Conservation (phyloP, 108 stramenopile genomes). For the Asterionellopsis glacialis region DNA sequence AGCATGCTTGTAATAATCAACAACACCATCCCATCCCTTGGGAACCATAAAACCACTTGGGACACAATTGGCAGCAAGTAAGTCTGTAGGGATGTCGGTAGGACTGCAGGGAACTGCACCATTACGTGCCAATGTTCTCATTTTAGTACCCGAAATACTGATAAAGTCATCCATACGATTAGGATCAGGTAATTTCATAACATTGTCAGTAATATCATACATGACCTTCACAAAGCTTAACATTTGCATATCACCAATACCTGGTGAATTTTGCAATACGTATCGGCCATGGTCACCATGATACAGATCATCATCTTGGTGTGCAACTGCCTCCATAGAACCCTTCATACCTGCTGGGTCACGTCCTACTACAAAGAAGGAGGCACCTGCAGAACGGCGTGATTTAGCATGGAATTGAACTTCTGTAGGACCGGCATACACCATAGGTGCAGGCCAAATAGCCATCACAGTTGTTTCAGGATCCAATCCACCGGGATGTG, state of each 20-base stretch:
- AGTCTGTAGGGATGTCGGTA: constrained; percentile 90
- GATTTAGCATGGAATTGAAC: constrained; percentile 98
- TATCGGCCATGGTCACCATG: constrained; percentile 97
- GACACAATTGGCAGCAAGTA: constrained; percentile 93
- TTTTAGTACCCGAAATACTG: constrained; percentile 95
- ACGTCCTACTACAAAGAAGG: constrained; percentile 96
- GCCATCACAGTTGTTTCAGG: constrained; percentile 97
- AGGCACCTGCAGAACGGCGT: constrained; percentile 90
- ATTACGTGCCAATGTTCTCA: constrained; percentile 90
- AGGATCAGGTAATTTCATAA: constrained; percentile 93
- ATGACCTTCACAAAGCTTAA: constrained; percentile 97
- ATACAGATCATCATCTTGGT: constrained; percentile 94
- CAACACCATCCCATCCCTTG: constrained; percentile 96
- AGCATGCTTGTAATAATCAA: constrained; percentile 96
- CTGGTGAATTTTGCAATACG: constrained; percentile 92
- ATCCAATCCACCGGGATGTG: constrained; percentile 91
- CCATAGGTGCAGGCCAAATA: constrained; percentile 99
- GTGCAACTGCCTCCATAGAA: constrained; percentile 78
- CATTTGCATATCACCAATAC: constrained; percentile 93
- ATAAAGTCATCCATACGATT: constrained; percentile 92
- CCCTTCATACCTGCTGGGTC: constrained; percentile 99
- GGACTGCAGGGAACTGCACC: constrained; percentile 92
- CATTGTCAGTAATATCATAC: constrained; percentile 95
- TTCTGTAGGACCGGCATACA: constrained; percentile 99
- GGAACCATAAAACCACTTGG: constrained; percentile 99